phyloP scores from a whole-genome alignment of 208 protist genomes.

The Trypanosomatidae sp. region DNA sequence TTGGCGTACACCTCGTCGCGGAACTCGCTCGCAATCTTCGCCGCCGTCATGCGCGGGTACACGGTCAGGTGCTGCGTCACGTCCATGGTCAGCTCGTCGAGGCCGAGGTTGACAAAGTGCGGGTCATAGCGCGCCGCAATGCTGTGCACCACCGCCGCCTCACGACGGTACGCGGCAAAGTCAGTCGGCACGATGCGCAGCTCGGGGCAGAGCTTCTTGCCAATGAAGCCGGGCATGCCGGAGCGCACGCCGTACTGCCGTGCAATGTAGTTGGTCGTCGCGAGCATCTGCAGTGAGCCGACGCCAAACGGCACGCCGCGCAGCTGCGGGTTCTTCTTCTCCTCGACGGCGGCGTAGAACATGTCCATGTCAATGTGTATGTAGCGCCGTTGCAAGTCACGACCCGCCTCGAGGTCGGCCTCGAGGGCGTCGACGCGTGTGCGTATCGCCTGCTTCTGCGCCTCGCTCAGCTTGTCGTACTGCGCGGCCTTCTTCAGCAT shows the following conservation, averaged over 20 bases:
- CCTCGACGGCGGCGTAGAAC: slow-evolving; percentile 88
- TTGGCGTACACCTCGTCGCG: slow-evolving; percentile 64
- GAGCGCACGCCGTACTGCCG: slow-evolving; percentile 91
- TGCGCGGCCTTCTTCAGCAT: slow-evolving; percentile 37
- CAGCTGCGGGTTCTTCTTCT: slow-evolving; percentile 86
- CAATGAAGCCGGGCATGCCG: slow-evolving; percentile 95
- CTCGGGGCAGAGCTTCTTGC: slow-evolving; percentile 73
- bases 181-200: slow-evolving; percentile 78
- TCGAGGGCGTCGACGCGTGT: slow-evolving; percentile 33
- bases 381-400: slow-evolving; percentile 51
- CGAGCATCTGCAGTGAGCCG: slow-evolving; percentile 87
- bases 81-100: slow-evolving; percentile 86
- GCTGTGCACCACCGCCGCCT: slow-evolving; percentile 45
- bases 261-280: slow-evolving; percentile 94
- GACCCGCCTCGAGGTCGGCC: slow-evolving; percentile 41
- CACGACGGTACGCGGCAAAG: slow-evolving; percentile 66
- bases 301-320: slow-evolving; percentile 89
- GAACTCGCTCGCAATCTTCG: slow-evolving; percentile 52
- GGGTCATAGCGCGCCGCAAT: slow-evolving; percentile 82
- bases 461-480: slow-evolving; percentile 21
- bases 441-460: slow-evolving; percentile 24
- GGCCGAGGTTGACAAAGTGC: slow-evolving; percentile 57
- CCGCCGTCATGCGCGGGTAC: slow-evolving; percentile 28
- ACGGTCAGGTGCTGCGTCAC: slow-evolving; percentile 50
- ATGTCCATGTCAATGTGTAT: slow-evolving; percentile 91